Conservation (phyloP, 371 early-diverging fungal genomes). For the Dichotomocladium elegans region DNA sequence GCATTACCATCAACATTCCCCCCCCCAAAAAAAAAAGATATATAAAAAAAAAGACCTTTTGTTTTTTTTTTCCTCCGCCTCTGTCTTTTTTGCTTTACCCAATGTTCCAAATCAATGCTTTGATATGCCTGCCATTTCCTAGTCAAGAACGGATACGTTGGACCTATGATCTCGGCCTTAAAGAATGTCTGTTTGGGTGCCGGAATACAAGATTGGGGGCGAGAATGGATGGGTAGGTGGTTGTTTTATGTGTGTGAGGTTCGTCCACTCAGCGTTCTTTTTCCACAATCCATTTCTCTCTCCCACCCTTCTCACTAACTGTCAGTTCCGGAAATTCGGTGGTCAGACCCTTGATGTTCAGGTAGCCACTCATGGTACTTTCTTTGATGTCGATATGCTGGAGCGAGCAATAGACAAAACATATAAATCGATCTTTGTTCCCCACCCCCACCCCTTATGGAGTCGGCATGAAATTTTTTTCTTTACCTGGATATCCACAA, state of each 20-base stretch:
- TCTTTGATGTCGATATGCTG: slow-evolving; percentile 75
- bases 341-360: slow-evolving; percentile 78
- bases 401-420: not conserved
- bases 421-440: not conserved
- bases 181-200: slow-evolving; percentile 73
- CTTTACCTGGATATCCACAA: slow-evolving; percentile 73
- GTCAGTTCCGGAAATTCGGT: slow-evolving; percentile 74
- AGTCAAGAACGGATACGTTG: slow-evolving; percentile 73
- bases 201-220: too few species aligned
- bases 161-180: slow-evolving; percentile 76
- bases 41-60: not conserved
- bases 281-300: not conserved
- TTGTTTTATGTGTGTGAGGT: not conserved
- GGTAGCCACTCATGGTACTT: slow-evolving; percentile 75
- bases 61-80: not conserved
- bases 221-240: too few species aligned
- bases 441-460: not conserved
- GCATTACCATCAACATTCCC: too few species aligned
- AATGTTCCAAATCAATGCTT: slow-evolving; percentile 69
- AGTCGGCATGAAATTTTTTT: too few species aligned
- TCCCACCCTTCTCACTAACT: not conserved
- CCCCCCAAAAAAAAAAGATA: not conserved
- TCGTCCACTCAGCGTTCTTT: not conserved
- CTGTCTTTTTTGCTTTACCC: slow-evolving; percentile 74
- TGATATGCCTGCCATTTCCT: slow-evolving; percentile 83